Conservation (phyloP, 2,329 filamentous ascomycete species). For the Emmonsia crescens region DNA sequence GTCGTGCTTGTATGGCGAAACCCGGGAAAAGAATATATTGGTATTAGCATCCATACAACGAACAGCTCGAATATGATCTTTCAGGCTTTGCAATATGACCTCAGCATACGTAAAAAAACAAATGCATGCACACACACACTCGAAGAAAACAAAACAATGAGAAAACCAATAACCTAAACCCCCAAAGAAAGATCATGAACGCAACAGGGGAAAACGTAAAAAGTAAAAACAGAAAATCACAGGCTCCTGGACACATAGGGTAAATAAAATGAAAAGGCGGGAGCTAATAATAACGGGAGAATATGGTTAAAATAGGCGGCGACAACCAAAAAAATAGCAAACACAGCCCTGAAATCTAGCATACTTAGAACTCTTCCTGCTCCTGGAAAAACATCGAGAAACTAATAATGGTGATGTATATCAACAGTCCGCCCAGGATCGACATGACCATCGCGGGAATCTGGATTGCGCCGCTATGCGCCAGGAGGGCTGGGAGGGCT, state of each 20-base stretch:
- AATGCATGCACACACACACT: neutral
- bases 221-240: neutral
- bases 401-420: conserved; percentile 96
- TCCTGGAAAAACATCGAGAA: conserved; percentile 98
- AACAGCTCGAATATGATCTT: neutral
- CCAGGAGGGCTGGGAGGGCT: conserved; percentile 82
- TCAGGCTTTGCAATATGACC: neutral
- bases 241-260: neutral
- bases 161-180: neutral
- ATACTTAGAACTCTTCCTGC: conserved; percentile 76
- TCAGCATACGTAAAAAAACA: neutral
- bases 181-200: neutral
- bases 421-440: conserved; percentile 79
- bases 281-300: neutral
- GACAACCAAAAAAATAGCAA: neutral
- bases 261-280: neutral
- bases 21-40: neutral
- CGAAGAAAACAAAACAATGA: neutral
- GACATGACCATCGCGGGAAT: conserved; percentile 90
- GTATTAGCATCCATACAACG: neutral
- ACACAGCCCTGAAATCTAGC: neutral
- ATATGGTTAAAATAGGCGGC: neutral
- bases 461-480: conserved; percentile 74
- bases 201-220: neutral
- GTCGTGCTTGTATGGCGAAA: neutral